A percentile compares a stretch with the other conserved stretches of the same genome.
These are phyloP conservation scores for Peronosclerospora sorghi DNA, from an alignment of 352 stramenopile genomes.

Conservation along the genomic window DNA sequence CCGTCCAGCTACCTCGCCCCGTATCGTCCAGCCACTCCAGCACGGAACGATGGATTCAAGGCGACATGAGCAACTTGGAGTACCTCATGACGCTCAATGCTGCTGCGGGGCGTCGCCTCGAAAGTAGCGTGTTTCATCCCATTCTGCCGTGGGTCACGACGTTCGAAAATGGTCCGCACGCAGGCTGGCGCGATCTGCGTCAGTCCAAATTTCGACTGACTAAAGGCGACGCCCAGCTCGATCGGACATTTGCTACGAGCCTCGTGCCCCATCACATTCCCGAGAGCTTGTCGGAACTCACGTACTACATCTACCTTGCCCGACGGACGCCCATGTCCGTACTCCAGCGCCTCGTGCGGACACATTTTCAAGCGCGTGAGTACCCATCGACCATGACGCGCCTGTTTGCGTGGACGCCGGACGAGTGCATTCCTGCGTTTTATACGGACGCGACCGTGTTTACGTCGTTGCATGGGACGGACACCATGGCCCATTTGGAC, in stretches of 20 bases:
- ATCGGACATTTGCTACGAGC: conserved; percentile 84
- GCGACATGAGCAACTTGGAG: conserved; percentile 87
- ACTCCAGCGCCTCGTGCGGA: conserved; percentile 79
- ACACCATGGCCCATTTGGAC: conserved; percentile 61
- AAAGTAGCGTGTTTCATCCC: conserved; percentile 79
- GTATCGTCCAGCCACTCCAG: conserved; percentile 30
- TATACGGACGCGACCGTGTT: conserved; percentile 86
- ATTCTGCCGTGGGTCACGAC: conserved; percentile 95
- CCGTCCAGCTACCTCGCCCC: background rate
- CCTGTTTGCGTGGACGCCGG: conserved; percentile 91
- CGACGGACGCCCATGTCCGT: conserved; percentile 81
- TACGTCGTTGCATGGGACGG: conserved; percentile 53
- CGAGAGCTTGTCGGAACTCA: conserved; percentile 92
- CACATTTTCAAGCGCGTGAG: conserved; percentile 89
- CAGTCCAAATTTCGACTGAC: conserved; percentile 92
- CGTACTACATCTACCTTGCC: conserved; percentile 93
- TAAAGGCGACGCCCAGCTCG: conserved; percentile 90
- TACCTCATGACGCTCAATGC: conserved; percentile 90
- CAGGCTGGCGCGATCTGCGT: conserved; percentile 80
- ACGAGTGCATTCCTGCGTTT: conserved; percentile 95
- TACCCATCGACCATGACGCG: conserved; percentile 86
- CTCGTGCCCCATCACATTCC: conserved; percentile 89
- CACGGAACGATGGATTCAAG: conserved; percentile 82
- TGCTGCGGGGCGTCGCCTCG: conserved; percentile 75
- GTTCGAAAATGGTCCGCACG: conserved; percentile 41